Evolutionary conservation across 352 stramenopile species (phyloP), one percentile per base, ranked within the genome.

Genomic region (Phytophthora ramorum): DNA sequence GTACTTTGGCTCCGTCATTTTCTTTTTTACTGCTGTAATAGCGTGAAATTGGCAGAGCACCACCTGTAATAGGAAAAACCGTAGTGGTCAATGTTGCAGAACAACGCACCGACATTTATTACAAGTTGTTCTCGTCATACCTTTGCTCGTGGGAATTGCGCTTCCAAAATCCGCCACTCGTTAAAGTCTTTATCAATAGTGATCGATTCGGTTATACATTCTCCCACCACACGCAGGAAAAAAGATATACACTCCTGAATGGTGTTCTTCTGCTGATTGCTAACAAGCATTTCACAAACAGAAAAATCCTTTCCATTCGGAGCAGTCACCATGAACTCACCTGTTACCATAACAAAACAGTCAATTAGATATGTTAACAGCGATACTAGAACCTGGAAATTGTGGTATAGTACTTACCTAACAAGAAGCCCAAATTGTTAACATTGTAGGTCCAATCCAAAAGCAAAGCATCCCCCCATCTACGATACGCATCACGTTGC

Each of bases 381-480:
- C n/a, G n/a, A n/a, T n/a, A n/a, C n/a, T n/a, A n/a, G n/a, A n/a
- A n/a, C n/a, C n/a, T n/a, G n/a, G n/a, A n/a, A n/a, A n/a, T n/a
- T n/a, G n/a, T n/a, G n/a, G n/a, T n/a, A n/a, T n/a, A n/a, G n/a
- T 8, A 14, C 51, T 34, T n/a, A 59, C 51, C 51, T 32, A 50
- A n/a, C 2, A 50, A 22, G 28, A 59, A 59, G 1, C 48, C 48
- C 20, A 59, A 38, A 10, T 59, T 59, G 22, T 59, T 59, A 7
- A 50, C 40, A 50, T 50, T 48, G 16, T 59, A 41, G 2, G 14
- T 50, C 51, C 51, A 59, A 30, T 59, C 51, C 24, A 59, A 43
- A 32, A 59, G 14, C 37, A 59, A 32, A 1, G 37, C n/a, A n/a
- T 50, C 22, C 51, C 16, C 51, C 51, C 51, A 78, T n/a, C 56